Evolutionary conservation across 2,329 filamentous ascomycete genomes (phyloP), one percentile per base, ranked within the genome.

Genomic region (Colletotrichum sp.): DNA sequence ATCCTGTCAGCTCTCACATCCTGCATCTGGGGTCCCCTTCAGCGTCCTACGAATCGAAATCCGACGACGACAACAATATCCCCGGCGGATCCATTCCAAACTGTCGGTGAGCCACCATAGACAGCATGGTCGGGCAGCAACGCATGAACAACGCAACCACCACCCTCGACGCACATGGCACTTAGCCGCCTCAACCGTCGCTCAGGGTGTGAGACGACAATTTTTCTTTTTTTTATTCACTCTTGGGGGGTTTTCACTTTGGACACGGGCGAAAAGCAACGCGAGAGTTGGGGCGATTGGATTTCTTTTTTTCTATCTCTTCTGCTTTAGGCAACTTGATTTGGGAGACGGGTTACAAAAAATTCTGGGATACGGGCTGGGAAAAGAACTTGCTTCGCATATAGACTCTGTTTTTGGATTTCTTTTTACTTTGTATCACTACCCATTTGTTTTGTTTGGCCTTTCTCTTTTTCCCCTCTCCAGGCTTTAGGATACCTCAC

Each of bases 341-440:
- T 59, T 70, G 69, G 69, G 39, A 44, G 66, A 76, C 30, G 76
- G 76, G 68, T 27, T 78, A 78, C 72, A 78, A 70, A 78, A 78
- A 78, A 77, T 44, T 25, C 32, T 65, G 69, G 77, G 71, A 69
- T 57, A 36, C 34, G 77, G 77, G 65, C 55, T 77, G 75, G 77
- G 70, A 73, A 78, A 78, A 78, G 75, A 77, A 77, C 62, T 72
- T 61, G 57, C n/a, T 77, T 77, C 72, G 71, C 72, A 78, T 78
- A 77, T 77, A 78, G 75, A 77, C 76, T 73, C 22, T 57, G 63
- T 68, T 75, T 44, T 39, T 32, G 34, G 49, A 12, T 61, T 77
- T 71, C 19, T 39, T 72, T 70, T 70, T 76, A n/a, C 34, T 59
- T 66, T 57, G 71, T 62, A 62, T 25, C 67, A 69, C 63, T 61